These are phyloP conservation scores for Talaromyces marneffei DNA, from an alignment of 2,329 filamentous ascomycete genomes.

Conservation along the genomic window DNA sequence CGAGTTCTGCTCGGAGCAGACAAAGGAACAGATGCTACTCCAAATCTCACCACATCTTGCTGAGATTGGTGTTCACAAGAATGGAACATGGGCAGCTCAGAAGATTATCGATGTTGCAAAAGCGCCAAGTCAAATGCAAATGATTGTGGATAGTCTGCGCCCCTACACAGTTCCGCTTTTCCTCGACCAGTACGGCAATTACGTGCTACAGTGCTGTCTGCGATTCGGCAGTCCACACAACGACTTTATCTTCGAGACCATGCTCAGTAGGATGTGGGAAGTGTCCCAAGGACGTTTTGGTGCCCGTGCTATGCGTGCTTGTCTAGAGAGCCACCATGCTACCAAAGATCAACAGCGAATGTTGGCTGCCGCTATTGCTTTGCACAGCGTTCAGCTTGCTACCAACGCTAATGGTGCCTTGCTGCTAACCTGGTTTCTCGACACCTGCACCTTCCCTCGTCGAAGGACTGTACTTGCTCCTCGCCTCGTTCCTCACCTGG, in stretches of 20 bases:
- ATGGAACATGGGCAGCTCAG: constrained; percentile 97
- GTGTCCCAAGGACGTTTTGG: constrained; percentile 89
- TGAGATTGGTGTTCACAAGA: constrained; percentile 97
- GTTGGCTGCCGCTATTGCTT: constrained; percentile 88
- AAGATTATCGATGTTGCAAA: constrained; percentile 98
- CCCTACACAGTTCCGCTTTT: constrained; percentile 88
- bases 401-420: constrained; percentile 94
- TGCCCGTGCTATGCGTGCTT: constrained; percentile 92
- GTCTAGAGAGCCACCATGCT: constrained; percentile 89
- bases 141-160: constrained; percentile 78
- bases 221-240: constrained; percentile 86
- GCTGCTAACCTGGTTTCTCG: constrained; percentile 92
- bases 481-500: constrained; percentile 82
- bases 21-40: constrained; percentile 84
- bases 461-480: constrained; percentile 88
- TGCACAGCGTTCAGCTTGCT: constrained; percentile 92
- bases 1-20: constrained; percentile 84
- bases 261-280: constrained; percentile 92
- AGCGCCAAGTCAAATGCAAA: constrained; percentile 70
- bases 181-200: constrained; percentile 97
- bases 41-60: constrained; percentile 88
- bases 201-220: constrained; percentile 92
- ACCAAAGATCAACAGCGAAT: constrained; percentile 94
- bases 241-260: constrained; percentile 96
- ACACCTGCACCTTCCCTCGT: constrained; percentile 92